Evolutionary conservation across 768 basidiomycete genomes (phyloP).

Genomic region (Dioszegia crocea): DNA sequence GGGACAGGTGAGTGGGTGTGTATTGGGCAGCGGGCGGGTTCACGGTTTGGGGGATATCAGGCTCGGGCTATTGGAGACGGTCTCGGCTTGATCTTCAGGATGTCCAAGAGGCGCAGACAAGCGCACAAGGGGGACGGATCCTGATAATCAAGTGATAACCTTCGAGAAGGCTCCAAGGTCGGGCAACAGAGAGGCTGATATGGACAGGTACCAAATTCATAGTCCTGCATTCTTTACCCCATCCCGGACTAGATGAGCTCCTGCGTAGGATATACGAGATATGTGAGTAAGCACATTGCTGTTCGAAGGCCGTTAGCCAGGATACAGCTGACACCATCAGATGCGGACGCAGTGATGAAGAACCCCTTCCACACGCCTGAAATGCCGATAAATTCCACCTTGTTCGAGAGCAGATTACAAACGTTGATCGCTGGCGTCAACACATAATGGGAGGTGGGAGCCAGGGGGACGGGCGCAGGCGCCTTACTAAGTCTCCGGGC

Average conservation of each 20-base stretch:
- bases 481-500: too few species aligned
- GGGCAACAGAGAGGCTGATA: not conserved
- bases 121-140: not conserved
- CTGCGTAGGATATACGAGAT: conserved; percentile 85
- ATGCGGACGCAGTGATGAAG: conserved; percentile 95
- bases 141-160: too few species aligned
- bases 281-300: conserved; percentile 49
- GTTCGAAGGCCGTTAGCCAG: too few species aligned
- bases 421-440: conserved; percentile 42
- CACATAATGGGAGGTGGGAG: not conserved
- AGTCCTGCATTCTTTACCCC: conserved; percentile 71
- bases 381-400: conserved; percentile 92
- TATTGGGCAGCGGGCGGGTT: too few species aligned
- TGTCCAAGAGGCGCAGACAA: not conserved
- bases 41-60: too few species aligned
- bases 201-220: conserved; percentile 88
- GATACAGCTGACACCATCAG: conserved; percentile 16
- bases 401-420: conserved; percentile 62
- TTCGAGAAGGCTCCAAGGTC: too few species aligned
- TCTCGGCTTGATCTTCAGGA: too few species aligned
- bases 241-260: conserved; percentile 62
- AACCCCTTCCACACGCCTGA: conserved; percentile 99
- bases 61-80: not conserved
- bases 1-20: conserved; percentile 68
- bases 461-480: too few species aligned